Conservation (phyloP, 306 rosid species). For the Styphnolobium japonicum region DNA sequence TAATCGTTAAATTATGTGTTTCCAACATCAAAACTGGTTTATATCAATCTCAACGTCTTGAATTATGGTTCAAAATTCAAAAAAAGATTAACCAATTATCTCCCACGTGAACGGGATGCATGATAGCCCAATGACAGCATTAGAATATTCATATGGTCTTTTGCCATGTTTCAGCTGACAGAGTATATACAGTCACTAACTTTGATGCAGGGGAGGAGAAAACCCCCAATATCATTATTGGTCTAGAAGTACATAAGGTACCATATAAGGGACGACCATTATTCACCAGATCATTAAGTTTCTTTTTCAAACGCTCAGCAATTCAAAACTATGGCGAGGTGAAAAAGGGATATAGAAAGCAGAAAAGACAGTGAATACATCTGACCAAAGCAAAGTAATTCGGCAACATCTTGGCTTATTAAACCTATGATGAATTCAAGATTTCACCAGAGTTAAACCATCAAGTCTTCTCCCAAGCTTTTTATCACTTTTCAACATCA, state of each 20-base stretch:
- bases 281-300: not conserved
- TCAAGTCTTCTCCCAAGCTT: not conserved
- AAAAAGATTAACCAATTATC: not conserved
- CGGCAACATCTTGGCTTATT: not conserved
- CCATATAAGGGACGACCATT: not conserved
- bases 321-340: not conserved
- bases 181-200: not conserved
- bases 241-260: not conserved
- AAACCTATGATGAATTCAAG: not conserved
- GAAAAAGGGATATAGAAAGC: not conserved
- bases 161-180: not conserved
- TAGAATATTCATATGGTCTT: not conserved
- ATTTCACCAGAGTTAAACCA: constrained; percentile 3
- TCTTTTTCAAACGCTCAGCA: not conserved
- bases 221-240: not conserved
- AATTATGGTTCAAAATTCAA: not conserved
- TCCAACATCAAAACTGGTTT: not conserved
- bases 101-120: not conserved
- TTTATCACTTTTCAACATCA: not conserved
- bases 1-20: not conserved
- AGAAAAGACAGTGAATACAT: not conserved
- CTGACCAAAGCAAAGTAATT: not conserved
- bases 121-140: not conserved
- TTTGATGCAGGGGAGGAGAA: not conserved
- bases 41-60: not conserved